Evolutionary conservation across 2,329 filamentous ascomycete species (phyloP), one percentile per base, ranked within the genome.

Genomic region (Dothideomycetes sp.): DNA sequence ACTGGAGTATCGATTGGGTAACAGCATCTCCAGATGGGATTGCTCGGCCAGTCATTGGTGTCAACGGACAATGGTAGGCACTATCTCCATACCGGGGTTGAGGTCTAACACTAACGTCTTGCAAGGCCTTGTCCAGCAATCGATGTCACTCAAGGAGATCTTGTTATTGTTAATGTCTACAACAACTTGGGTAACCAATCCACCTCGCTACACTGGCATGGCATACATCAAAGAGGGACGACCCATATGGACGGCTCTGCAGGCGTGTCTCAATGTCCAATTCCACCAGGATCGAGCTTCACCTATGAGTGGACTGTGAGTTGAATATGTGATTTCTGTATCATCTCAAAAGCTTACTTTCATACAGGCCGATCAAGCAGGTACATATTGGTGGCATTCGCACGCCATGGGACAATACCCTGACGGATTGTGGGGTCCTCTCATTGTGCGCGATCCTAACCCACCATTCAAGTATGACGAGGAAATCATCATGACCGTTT

Each of bases 151-250:
- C 76, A 83, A 48, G 82, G 81, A 15, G 84, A 91, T 50, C 76
- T 71, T 1, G 59, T 91, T 7, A 58, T 84, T 3, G 74, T 88
- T 32, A 76, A 83, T 20, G 68, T 86, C 36, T 64, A 75, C 49
- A 89, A 89, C 50, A 68, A 72, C 16, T 74, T 82, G 1, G 64
- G 67, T 8, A 82, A 85, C 48, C 57, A 73, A 49, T 73, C 71
- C 10, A 82, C 80, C 6, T 73, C 71, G 22, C 67, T 88, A 4
- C 84, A 89, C 55, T 88, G 83, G 58, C 84, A 89, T 50, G 84
- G 84, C 9, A 70, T 89, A 46, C 84, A 77, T 53, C 82, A 86
- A 54, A 83, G 84, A 49, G 82, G 81, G 8, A 83, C 81, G 0
- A 84, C 77, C 44, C 70, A 70, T 42, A 84, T 85, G 78, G 83